These are phyloP conservation scores for Platanus orientalis DNA, from an alignment of 164 flowering plant genomes.

Conservation along the genomic window DNA sequence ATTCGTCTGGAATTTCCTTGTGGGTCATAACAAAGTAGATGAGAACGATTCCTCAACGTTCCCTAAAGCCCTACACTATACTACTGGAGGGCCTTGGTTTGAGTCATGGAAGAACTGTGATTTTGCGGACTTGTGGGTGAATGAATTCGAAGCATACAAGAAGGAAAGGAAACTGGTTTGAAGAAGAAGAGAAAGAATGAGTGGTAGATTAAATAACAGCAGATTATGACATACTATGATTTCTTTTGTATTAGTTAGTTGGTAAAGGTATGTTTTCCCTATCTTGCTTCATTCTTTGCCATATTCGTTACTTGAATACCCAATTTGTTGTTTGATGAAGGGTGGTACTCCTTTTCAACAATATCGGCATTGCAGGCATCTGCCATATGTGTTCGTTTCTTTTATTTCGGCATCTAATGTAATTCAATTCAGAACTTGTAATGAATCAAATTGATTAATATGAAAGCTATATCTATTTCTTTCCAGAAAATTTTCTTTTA, in stretches of 20 bases:
- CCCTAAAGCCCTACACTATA: slow-evolving; percentile 89
- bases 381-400: not conserved
- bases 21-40: slow-evolving; percentile 77
- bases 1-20: slow-evolving; percentile 94
- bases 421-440: not conserved
- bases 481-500: too few species aligned
- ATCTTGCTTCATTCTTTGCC: too few species aligned
- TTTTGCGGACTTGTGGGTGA: slow-evolving; percentile 82
- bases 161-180: slow-evolving; percentile 13
- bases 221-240: too few species aligned
- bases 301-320: too few species aligned
- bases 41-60: slow-evolving; percentile 47
- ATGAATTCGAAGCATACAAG: slow-evolving; percentile 49
- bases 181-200: not conserved
- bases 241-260: too few species aligned
- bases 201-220: not conserved
- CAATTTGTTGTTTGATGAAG: not conserved
- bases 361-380: not conserved
- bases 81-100: slow-evolving; percentile 97
- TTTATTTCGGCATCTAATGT: not conserved
- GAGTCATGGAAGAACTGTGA: slow-evolving; percentile 88
- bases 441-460: not conserved
- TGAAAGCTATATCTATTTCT: too few species aligned
- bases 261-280: too few species aligned
- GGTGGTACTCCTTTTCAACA: not conserved